Percentiles rank a stretch among this genome's conserved stretches.
Conservation (phyloP, 306 rosid genomes). For the Chamaecrista fasciculata region DNA sequence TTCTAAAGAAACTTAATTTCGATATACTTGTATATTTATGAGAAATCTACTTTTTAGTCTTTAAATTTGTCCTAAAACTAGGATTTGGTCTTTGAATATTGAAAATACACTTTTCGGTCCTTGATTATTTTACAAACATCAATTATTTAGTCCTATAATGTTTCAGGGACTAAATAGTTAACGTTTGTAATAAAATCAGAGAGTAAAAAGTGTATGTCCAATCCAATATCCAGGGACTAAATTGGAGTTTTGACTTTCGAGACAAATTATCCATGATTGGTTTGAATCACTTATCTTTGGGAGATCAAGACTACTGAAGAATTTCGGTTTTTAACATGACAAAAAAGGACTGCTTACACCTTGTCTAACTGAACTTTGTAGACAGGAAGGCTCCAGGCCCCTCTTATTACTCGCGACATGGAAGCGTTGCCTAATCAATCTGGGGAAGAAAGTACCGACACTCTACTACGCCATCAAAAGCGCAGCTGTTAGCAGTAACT, state of each 20-base stretch:
- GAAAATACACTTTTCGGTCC: no score
- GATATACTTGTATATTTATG: no score
- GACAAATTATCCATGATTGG: neutral
- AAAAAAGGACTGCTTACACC: slow-evolving; percentile 15
- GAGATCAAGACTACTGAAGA: neutral
- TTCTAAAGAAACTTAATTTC: neutral
- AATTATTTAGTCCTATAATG: no score
- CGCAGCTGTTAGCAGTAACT: slow-evolving; percentile 56
- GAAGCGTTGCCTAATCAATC: slow-evolving; percentile 67
- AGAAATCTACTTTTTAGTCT: no score
- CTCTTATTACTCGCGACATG: slow-evolving; percentile 46
- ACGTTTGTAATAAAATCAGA: no score
- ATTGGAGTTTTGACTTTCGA: no score
- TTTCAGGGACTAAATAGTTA: no score
- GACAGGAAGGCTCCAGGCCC: slow-evolving; percentile 55
- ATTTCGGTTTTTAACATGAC: neutral
- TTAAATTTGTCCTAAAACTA: no score
- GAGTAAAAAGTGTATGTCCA: no score
- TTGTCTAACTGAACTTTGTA: slow-evolving; percentile 41
- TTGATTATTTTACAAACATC: no score
- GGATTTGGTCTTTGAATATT: no score
- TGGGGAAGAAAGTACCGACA: slow-evolving; percentile 56
- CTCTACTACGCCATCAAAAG: slow-evolving; percentile 61
- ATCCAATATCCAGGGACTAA: no score
- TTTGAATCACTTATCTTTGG: neutral